Conservation (phyloP, 2,329 filamentous ascomycete species). For the Byssothecium circinans region DNA sequence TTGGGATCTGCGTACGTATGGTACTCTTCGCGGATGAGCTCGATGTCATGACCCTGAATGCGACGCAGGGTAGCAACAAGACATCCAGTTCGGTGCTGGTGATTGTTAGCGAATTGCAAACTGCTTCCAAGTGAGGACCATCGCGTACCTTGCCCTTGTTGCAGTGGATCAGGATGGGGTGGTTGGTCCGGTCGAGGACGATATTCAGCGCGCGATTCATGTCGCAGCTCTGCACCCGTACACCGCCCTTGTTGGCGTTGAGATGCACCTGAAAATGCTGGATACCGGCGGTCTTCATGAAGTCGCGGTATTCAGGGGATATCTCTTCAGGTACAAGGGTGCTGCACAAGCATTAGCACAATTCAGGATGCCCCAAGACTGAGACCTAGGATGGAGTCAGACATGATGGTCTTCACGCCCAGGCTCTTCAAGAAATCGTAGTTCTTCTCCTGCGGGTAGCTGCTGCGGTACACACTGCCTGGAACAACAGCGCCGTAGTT, state of each 20-base stretch:
- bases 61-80: slow-evolving; percentile 80
- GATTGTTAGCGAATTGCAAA: neutral
- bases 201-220: slow-evolving; percentile 73
- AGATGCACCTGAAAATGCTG: slow-evolving; percentile 75
- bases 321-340: slow-evolving; percentile 56
- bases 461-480: slow-evolving; percentile 76
- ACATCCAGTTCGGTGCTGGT: slow-evolving; percentile 82
- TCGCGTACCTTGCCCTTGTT: slow-evolving; percentile 76
- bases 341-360: slow-evolving; percentile 44
- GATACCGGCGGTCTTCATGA: slow-evolving; percentile 69
- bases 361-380: neutral
- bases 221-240: slow-evolving; percentile 44
- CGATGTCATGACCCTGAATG: slow-evolving; percentile 64
- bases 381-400: slow-evolving; percentile 36
- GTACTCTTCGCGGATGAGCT: slow-evolving; percentile 72
- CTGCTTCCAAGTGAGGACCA: neutral
- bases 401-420: slow-evolving; percentile 78
- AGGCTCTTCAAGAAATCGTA: slow-evolving; percentile 69
- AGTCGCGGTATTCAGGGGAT: slow-evolving; percentile 55
- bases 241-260: slow-evolving; percentile 80
- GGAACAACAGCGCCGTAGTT: slow-evolving; percentile 79
- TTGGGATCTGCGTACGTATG: slow-evolving; percentile 59
- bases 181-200: slow-evolving; percentile 70
- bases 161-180: slow-evolving; percentile 86
- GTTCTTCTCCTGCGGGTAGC: slow-evolving; percentile 73